Evolutionary conservation across 2,329 filamentous ascomycete species (phyloP).

Genomic region (Lizonia empirigonia): DNA sequence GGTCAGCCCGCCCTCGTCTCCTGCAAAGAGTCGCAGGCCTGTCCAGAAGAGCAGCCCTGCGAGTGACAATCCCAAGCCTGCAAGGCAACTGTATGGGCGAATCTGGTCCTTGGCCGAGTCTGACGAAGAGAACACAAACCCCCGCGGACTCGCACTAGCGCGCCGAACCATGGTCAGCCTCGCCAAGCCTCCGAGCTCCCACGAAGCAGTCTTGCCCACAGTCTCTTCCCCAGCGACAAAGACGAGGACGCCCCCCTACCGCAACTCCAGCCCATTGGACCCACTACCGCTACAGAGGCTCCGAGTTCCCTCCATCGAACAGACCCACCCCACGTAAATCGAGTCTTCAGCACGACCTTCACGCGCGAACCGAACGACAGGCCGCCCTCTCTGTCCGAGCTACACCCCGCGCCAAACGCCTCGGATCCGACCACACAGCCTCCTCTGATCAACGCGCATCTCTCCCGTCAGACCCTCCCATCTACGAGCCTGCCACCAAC

Average conservation of each 20-base stretch:
- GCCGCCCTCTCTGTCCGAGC: not conserved
- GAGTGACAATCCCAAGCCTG: not conserved
- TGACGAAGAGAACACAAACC: slow-evolving; percentile 16
- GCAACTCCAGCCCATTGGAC: not conserved
- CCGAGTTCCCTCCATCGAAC: not conserved
- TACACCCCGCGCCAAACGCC: not conserved
- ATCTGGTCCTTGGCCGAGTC: not conserved
- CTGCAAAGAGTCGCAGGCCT: not conserved
- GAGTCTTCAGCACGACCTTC: not conserved
- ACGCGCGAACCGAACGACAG: not conserved
- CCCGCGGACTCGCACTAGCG: slow-evolving; percentile 27
- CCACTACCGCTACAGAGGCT: not conserved
- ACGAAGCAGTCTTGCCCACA: slow-evolving; percentile 15
- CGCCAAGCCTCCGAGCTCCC: slow-evolving; percentile 22
- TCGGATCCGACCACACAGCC: not conserved
- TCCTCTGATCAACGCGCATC: not conserved
- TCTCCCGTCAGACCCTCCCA: not conserved
- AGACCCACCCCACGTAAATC: not conserved
- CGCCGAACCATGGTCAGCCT: slow-evolving; percentile 11
- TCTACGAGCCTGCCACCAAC: not conserved
- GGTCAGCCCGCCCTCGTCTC: not conserved
- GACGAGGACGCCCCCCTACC: not conserved
- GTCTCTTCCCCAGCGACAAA: slow-evolving; percentile 11
- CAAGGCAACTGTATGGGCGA: not conserved
- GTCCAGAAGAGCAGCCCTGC: not conserved